A percentile compares a stretch with the other conserved stretches of the same genome.
Conservation (phyloP, 345 rosid genomes). For the Ceriops decandra region DNA sequence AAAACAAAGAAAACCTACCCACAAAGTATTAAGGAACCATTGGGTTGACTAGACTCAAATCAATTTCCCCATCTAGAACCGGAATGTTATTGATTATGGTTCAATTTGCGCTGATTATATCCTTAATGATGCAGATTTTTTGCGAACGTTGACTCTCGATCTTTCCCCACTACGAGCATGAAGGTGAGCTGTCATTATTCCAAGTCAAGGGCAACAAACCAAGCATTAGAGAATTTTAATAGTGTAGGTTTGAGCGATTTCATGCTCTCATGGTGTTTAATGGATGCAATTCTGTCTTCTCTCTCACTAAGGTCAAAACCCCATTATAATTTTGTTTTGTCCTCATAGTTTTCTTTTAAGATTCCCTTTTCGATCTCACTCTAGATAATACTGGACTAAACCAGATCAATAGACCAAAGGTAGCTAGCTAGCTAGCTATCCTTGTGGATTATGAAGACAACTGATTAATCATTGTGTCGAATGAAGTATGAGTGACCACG, state of each 20-base stretch:
- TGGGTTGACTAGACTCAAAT: conserved; percentile 7
- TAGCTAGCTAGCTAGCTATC: too few relatives aligned
- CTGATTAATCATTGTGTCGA: neutral
- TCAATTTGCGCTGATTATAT: conserved; percentile 7
- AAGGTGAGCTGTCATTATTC: conserved; percentile 1
- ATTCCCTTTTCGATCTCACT: too few relatives aligned
- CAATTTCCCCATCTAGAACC: neutral
- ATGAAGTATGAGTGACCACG: neutral
- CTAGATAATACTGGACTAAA: too few relatives aligned
- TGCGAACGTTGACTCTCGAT: conserved; percentile 1
- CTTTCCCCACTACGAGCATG: neutral
- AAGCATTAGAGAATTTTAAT: neutral
- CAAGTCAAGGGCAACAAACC: neutral
- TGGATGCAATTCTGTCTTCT: too few relatives aligned
- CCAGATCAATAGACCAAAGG: too few relatives aligned
- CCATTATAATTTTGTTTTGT: too few relatives aligned
- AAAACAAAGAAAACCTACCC: too few relatives aligned
- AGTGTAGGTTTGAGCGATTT: too few relatives aligned
- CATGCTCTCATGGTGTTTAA: too few relatives aligned
- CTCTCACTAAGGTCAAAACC: too few relatives aligned
- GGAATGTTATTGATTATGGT: neutral
- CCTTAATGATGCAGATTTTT: conserved; percentile 6
- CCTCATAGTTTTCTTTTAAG: too few relatives aligned
- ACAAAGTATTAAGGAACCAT: neutral
- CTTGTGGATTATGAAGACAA: too few relatives aligned